Base-by-base conservation (phyloP, 129 eudicot genomes). In the sunflower (Helianthus annuus) region DNA sequence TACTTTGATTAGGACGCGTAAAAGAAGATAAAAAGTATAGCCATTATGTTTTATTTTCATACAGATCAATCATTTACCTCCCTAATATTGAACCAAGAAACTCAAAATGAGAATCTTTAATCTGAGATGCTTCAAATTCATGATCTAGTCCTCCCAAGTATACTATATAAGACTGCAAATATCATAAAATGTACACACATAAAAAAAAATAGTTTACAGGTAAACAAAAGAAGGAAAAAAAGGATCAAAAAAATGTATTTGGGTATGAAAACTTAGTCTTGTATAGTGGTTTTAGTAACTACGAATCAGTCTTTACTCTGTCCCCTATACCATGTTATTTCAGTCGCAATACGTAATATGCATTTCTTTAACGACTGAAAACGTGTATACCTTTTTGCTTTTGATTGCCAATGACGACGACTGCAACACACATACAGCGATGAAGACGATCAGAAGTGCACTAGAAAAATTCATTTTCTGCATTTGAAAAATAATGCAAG, bases 61-160 rank as follows among this genome's bases (percentile, higher is more conserved):
- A 7, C 49, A 45, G 5, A 40, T 65, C 9, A 40, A 5, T 42
- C 10, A 6, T 0, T 39, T 72, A 91, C 97, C 90, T 88, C 45
- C 86, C 88, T 63, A 91, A 69, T 71, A 77, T 53, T 0, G 97
- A 85, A 39, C 73, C 72, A 38, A 91, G 89, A 62, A 86, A 68
- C 24, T 82, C 74, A 39, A 63, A 62, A 72, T 91, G 97, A n/a
- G 87, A 78, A 44, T 78, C 75, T 15, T 66, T 79, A 54, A 48
- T 65, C 44, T 65, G 10, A 27, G 84, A 77, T 14, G 79, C 68
- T 55, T 75, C 86, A 3, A 60, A 48, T 6, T 77, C 92, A 63
- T 88, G 78, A 8, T 78, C 70, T 75, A 78, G 81, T 67, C 55
- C 92, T 81, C 97, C 96, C 87, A 88, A 58, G 81, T 88, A 91